Percentiles rank a stretch among this genome's conserved stretches.
Conservation (phyloP, 768 basidiomycete species). For the Mycena galericulata region DNA sequence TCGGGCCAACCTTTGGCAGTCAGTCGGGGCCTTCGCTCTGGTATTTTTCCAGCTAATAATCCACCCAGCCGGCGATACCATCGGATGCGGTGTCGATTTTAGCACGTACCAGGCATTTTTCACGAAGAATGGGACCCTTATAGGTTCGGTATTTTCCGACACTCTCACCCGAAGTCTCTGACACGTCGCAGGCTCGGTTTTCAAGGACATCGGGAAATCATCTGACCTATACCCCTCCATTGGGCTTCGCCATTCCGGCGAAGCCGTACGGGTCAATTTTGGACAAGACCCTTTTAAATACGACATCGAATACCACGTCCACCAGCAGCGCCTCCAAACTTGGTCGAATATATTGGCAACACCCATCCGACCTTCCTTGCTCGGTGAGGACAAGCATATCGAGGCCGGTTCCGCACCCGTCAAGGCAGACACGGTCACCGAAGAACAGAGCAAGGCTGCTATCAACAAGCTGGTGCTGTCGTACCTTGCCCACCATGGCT, state of each 20-base stretch:
- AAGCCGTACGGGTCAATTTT: slow-evolving; percentile 89
- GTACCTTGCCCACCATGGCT: slow-evolving; percentile 89
- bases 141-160: slow-evolving; percentile 57
- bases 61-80: slow-evolving; percentile 79
- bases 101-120: slow-evolving; percentile 84
- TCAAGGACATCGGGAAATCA: slow-evolving; percentile 77
- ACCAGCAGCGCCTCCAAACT: slow-evolving; percentile 71
- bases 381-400: slow-evolving; percentile 37
- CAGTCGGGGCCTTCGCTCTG: slow-evolving; percentile 42
- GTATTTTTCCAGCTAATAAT: slow-evolving; percentile 24
- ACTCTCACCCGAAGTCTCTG: slow-evolving; percentile 6
- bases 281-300: slow-evolving; percentile 88
- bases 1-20: slow-evolving; percentile 88
- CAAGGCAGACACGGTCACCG: slow-evolving; percentile 47
- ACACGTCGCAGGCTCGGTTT: slow-evolving; percentile 65
- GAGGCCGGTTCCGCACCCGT: slow-evolving; percentile 26
- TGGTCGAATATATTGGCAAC: slow-evolving; percentile 78
- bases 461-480: slow-evolving; percentile 81
- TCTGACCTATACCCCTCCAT: slow-evolving; percentile 87
- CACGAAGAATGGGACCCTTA: slow-evolving; percentile 85
- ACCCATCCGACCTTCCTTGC: slow-evolving; percentile 56
- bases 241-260: slow-evolving; percentile 84
- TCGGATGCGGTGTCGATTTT: slow-evolving; percentile 96
- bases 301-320: slow-evolving; percentile 90
- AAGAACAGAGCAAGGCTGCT: slow-evolving; percentile 66